phyloP scores from a whole-genome alignment of 2,329 filamentous ascomycete genomes.

The Cephalotrichum gorgonifer region DNA sequence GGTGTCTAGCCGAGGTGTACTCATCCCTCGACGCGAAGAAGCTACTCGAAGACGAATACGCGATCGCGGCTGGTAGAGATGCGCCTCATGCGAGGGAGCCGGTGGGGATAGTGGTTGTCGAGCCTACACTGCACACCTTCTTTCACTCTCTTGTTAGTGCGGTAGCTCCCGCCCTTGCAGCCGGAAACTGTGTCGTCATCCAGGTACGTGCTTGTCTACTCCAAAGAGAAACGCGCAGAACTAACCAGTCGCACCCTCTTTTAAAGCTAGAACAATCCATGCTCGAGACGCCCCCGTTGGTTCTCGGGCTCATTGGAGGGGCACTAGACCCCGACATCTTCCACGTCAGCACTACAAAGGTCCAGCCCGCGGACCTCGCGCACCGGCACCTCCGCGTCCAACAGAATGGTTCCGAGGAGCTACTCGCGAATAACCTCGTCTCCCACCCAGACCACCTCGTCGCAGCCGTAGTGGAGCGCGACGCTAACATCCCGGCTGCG shows the following conservation, averaged over 20 bases:
- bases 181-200: conserved; percentile 17
- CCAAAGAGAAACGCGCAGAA: conserved; percentile 8
- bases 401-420: background rate
- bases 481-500: conserved; percentile 40
- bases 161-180: conserved; percentile 15
- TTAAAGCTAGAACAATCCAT: conserved; percentile 27
- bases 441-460: conserved; percentile 14
- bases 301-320: conserved; percentile 24
- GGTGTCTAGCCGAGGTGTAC: conserved; percentile 26
- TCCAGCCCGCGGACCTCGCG: conserved; percentile 14
- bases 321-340: conserved; percentile 39
- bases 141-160: conserved; percentile 16
- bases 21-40: conserved; percentile 20
- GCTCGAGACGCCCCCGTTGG: conserved; percentile 19
- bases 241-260: background rate
- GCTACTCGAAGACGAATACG: conserved; percentile 13
- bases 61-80: conserved; percentile 6
- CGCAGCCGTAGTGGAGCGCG: conserved; percentile 51
- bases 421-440: conserved; percentile 10
- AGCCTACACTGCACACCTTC: conserved; percentile 13
- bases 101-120: conserved; percentile 14
- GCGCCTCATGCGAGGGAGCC: background rate
- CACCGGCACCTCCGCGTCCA: conserved; percentile 4
- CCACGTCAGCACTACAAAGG: conserved; percentile 22
- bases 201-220: conserved; percentile 10